Base-by-base conservation (phyloP, 495 filamentous ascomycete species). In the Tuber borchii region DNA sequence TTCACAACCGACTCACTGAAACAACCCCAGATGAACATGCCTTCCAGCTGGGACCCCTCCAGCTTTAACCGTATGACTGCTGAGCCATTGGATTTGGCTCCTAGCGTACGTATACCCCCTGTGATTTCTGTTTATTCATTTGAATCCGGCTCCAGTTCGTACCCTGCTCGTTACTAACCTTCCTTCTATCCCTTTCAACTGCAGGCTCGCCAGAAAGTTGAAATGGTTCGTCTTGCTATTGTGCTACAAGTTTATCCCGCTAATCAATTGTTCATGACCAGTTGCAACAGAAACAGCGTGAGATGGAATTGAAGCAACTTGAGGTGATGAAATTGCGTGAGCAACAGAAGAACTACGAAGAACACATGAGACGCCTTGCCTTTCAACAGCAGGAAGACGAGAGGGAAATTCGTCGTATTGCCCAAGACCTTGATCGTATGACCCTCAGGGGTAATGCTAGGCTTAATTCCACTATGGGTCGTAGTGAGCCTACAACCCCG, bases 211-310 rank as follows among this genome's bases (percentile, higher is more conserved):
- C 78, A 79, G 42, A 82, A 81, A 77, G 72, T 80, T 70, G 79
- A 83, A 44, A 81, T 74, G 74, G 80, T 84, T 77, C 72, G 77
- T 79, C 73, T 37, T 46, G 44, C 71, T 71, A 65, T 61, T 69
- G 51, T 44, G 56, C 48, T 42, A 42, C 34, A 43, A 43, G 69
- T 76, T 46, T 51, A 20, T 71, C 44, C 68, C 31, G 51, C 51
- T 78, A 71, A 72, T 61, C 73, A 86, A 86, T 76, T 75, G 84
- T 79, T 79, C 70, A 61, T 65, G 44, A 73, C 44, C 83, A 99
- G 94, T 88, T 97, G 81, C 95, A 97, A 84, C 96, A 93, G 84
- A 97, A 97, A 83, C 91, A 92, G 71, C 86, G 91, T 78, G 93
- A 97, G 82, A 93, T 95, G 83, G 93, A 97, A 84, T 86, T 86